A percentile compares a stretch with the other conserved stretches of the same genome.
Evolutionary conservation across 2,329 filamentous ascomycete species (phyloP).

Genomic region (Metarhizium album): DNA sequence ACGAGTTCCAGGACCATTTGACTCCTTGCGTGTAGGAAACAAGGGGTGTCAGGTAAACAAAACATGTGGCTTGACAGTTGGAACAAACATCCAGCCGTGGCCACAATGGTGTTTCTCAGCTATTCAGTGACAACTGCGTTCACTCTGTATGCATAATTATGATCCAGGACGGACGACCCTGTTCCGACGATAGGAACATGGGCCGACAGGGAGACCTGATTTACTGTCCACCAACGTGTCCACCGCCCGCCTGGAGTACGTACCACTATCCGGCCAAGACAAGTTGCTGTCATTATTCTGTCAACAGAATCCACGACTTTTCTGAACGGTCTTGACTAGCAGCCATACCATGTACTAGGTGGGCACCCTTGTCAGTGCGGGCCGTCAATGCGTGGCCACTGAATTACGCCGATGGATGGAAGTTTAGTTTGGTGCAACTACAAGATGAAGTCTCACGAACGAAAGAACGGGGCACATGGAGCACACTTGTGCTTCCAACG

Average conservation of each 20-base stretch:
- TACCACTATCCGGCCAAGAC: neutral
- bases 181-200: too few species aligned
- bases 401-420: neutral
- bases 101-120: too few species aligned
- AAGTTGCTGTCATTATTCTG: neutral
- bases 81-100: too few species aligned
- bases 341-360: neutral
- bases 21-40: neutral
- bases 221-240: neutral
- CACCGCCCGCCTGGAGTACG: neutral
- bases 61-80: too few species aligned
- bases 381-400: neutral
- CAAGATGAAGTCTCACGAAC: too few species aligned
- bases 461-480: too few species aligned
- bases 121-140: too few species aligned
- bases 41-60: neutral
- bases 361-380: neutral
- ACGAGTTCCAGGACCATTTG: neutral
- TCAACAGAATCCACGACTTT: neutral
- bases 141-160: too few species aligned
- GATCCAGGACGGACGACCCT: too few species aligned
- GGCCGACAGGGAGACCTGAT: neutral
- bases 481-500: too few species aligned
- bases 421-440: neutral
- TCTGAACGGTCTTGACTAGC: neutral